These are phyloP conservation scores for Oldenlandia corymbosa DNA, from an alignment of 257 asterid genomes.

Conservation along the genomic window DNA sequence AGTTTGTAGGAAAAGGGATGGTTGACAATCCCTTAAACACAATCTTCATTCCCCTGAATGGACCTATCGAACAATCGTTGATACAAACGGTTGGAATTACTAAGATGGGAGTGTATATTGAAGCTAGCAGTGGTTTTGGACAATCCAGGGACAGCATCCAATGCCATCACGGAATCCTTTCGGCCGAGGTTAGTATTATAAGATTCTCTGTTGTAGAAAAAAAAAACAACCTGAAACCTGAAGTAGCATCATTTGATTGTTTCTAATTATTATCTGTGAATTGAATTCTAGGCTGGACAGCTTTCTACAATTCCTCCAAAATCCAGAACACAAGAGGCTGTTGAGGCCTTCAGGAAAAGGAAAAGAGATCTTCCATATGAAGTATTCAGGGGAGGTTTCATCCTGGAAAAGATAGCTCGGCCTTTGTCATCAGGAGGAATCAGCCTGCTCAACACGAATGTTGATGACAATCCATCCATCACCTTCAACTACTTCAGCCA, in stretches of 20 bases:
- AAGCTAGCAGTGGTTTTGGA: conserved; percentile 93
- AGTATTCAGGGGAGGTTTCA: conserved; percentile 62
- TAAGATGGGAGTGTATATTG: conserved; percentile 78
- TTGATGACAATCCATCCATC: conserved; percentile 71
- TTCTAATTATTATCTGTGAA: not conserved
- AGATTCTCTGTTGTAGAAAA: too few relatives aligned
- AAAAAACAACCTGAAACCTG: too few relatives aligned
- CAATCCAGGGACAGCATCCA: conserved; percentile 67
- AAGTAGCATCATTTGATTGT: not conserved
- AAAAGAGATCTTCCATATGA: conserved; percentile 51
- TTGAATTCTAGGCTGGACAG: conserved; percentile 55
- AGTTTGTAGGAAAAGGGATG: conserved; percentile 73
- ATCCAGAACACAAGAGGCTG: conserved; percentile 45
- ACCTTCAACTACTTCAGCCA: conserved; percentile 96
- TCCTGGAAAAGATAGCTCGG: conserved; percentile 49
- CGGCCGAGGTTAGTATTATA: conserved; percentile 69
- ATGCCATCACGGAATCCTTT: conserved; percentile 70
- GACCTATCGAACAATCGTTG: conserved; percentile 57
- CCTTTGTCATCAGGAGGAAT: conserved; percentile 54
- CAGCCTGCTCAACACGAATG: conserved; percentile 48
- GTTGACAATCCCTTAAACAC: conserved; percentile 83
- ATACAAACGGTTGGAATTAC: conserved; percentile 94
- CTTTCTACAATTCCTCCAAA: conserved; percentile 76
- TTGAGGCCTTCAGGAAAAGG: conserved; percentile 34
- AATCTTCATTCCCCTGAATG: conserved; percentile 65